Percentiles rank a stretch among this genome's conserved stretches.
Conservation (phyloP, 1,139 yeast genomes). For the Diutina pseudorugosa region DNA sequence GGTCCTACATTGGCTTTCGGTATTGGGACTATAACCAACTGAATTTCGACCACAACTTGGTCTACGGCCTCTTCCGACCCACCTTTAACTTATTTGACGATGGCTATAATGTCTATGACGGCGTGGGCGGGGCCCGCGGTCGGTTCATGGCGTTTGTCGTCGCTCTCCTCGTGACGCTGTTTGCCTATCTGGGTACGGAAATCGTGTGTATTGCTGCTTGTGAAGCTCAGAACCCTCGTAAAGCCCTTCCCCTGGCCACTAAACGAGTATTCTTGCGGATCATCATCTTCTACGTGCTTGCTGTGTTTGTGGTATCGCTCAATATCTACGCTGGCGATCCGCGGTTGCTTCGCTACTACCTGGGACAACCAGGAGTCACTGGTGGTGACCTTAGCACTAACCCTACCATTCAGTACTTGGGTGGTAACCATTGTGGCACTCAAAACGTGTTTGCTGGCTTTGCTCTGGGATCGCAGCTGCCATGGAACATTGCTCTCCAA, state of each 20-base stretch:
- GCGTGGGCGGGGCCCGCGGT: slow-evolving; percentile 55
- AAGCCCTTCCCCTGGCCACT: slow-evolving; percentile 69
- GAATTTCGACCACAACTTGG: slow-evolving; percentile 32
- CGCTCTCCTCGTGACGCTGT: slow-evolving; percentile 54
- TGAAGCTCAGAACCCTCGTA: slow-evolving; percentile 74
- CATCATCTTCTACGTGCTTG: slow-evolving; percentile 51
- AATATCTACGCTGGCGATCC: slow-evolving; percentile 71
- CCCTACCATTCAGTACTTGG: slow-evolving; percentile 26
- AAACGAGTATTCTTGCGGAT: slow-evolving; percentile 65
- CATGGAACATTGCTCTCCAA: slow-evolving; percentile 75
- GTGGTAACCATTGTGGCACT: slow-evolving; percentile 26
- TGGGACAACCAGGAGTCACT: slow-evolving; percentile 22
- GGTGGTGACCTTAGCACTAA: slow-evolving; percentile 14
- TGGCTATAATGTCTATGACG: slow-evolving; percentile 31
- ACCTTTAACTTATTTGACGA: slow-evolving; percentile 45
- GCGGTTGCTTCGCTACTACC: slow-evolving; percentile 42
- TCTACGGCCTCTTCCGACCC: slow-evolving; percentile 66
- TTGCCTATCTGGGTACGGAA: slow-evolving; percentile 73
- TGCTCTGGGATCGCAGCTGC: slow-evolving; percentile 54
- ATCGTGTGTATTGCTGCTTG: slow-evolving; percentile 79
- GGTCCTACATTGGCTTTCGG: slow-evolving; percentile 38
- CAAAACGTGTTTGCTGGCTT: slow-evolving; percentile 33
- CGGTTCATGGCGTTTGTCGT: slow-evolving; percentile 52
- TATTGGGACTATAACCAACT: slow-evolving; percentile 51
- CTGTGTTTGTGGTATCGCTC: slow-evolving; percentile 61